Evolutionary conservation across 2,329 filamentous ascomycete species (phyloP).

Genomic region (Albophoma yamanashiensis): DNA sequence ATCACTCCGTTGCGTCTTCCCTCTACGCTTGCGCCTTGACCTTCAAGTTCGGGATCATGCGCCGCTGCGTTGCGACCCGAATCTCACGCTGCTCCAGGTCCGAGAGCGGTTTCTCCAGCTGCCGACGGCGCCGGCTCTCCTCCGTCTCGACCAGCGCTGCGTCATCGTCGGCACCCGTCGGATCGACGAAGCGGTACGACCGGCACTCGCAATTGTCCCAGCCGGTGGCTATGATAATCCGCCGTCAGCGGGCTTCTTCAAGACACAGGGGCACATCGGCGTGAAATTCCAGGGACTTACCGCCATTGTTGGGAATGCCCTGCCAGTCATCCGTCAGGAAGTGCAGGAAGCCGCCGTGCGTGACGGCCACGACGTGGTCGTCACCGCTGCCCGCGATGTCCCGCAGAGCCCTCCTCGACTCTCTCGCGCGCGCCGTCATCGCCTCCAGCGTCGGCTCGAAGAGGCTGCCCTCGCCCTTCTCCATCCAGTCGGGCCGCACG

Average conservation of each 20-base stretch:
- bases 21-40: conserved; percentile 4
- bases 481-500: conserved; percentile 60
- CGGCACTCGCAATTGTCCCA: conserved; percentile 68
- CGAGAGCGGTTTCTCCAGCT: conserved; percentile 29
- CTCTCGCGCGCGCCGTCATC: conserved; percentile 50
- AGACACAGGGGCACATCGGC: background rate
- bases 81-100: conserved; percentile 35
- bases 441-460: conserved; percentile 38
- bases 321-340: conserved; percentile 77
- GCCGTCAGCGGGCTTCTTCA: background rate
- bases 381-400: conserved; percentile 32
- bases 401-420: conserved; percentile 48
- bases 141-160: conserved; percentile 37
- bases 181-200: conserved; percentile 52
- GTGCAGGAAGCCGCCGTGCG: conserved; percentile 76
- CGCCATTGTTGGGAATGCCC: conserved; percentile 34
- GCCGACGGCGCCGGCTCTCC: conserved; percentile 34
- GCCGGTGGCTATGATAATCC: conserved; percentile 44
- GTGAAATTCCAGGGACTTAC: conserved; percentile 17
- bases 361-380: conserved; percentile 62
- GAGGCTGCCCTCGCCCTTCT: conserved; percentile 39
- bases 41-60: conserved; percentile 28
- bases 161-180: conserved; percentile 34
- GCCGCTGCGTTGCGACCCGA: conserved; percentile 23
- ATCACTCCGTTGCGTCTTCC: background rate